Percentiles rank a stretch among this genome's conserved stretches.
Evolutionary conservation across 2,329 filamentous ascomycete genomes (phyloP).

Genomic region (Ophiocordyceps polyrhachis-furcata): DNA sequence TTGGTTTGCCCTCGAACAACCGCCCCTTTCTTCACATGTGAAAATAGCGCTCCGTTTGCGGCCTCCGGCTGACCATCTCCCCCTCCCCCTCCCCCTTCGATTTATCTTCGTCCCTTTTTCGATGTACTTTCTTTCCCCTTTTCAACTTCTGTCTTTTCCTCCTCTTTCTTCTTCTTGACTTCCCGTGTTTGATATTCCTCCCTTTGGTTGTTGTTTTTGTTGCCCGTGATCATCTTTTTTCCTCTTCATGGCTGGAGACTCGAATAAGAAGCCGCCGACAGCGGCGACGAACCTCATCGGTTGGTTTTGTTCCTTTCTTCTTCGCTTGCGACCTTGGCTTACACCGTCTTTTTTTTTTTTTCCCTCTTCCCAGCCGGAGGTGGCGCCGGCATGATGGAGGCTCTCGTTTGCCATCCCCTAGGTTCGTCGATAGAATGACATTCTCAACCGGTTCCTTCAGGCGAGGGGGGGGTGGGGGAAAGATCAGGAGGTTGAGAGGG

Average conservation of each 20-base stretch:
- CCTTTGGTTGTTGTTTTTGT: no score
- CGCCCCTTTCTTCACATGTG: not conserved
- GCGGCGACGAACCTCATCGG: slow-evolving; percentile 83
- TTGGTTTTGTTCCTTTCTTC: slow-evolving; percentile 21
- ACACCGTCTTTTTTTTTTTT: not conserved
- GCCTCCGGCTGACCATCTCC: not conserved
- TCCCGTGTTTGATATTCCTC: not conserved
- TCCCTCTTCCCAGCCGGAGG: slow-evolving; percentile 57
- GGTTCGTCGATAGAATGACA: slow-evolving; percentile 29
- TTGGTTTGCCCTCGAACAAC: not conserved
- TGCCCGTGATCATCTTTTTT: not conserved
- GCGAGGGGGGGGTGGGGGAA: no score
- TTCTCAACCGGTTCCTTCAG: no score
- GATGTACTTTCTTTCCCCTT: not conserved
- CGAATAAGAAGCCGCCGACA: slow-evolving; percentile 62
- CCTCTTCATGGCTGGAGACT: slow-evolving; percentile 21
- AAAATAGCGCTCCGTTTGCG: not conserved
- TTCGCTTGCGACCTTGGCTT: not conserved
- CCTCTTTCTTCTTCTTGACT: not conserved
- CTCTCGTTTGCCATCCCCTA: slow-evolving; percentile 83
- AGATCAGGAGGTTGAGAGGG: no score
- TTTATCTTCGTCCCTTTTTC: not conserved
- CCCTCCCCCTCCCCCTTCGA: not conserved
- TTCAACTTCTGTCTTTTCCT: not conserved
- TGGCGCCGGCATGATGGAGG: slow-evolving; percentile 98